Evolutionary conservation across 2,329 filamentous ascomycete species (phyloP).

Genomic region (Endothia cerciana): DNA sequence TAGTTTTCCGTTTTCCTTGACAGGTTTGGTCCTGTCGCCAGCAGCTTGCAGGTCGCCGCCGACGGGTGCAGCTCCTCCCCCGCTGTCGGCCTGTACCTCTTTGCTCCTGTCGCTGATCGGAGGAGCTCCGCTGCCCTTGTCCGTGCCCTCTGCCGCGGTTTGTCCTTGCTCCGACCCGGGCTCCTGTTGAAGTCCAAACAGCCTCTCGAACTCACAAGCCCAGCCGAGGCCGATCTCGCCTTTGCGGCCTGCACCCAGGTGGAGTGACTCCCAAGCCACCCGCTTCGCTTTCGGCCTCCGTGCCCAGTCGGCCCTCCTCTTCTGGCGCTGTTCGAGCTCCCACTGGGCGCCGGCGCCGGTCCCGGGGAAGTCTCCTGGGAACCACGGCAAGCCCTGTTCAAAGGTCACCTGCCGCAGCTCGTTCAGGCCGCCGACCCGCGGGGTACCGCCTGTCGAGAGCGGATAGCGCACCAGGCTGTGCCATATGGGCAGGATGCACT

Average conservation of each 20-base stretch:
- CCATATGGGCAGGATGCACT: conserved; percentile 85
- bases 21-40: not conserved
- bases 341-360: conserved; percentile 79
- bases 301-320: conserved; percentile 69
- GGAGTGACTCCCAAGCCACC: conserved; percentile 72
- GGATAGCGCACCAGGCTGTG: conserved; percentile 82
- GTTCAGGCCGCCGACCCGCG: conserved; percentile 79
- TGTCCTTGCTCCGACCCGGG: conserved; percentile 24
- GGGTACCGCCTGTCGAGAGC: conserved; percentile 77
- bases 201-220: conserved; percentile 78
- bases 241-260: conserved; percentile 72
- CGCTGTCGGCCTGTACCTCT: conserved; percentile 28
- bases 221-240: conserved; percentile 85
- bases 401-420: conserved; percentile 82
- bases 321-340: conserved; percentile 69
- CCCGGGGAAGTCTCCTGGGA: conserved; percentile 82
- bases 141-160: conserved; percentile 26
- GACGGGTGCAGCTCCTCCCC: conserved; percentile 27
- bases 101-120: conserved; percentile 1
- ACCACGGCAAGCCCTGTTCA: conserved; percentile 78
- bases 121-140: not conserved
- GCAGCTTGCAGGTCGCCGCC: conserved; percentile 24
- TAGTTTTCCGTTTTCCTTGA: not conserved
- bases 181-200: conserved; percentile 51
- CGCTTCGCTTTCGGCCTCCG: conserved; percentile 81